Conservation (phyloP, 768 basidiomycete species). For the Ramaria sp. region DNA sequence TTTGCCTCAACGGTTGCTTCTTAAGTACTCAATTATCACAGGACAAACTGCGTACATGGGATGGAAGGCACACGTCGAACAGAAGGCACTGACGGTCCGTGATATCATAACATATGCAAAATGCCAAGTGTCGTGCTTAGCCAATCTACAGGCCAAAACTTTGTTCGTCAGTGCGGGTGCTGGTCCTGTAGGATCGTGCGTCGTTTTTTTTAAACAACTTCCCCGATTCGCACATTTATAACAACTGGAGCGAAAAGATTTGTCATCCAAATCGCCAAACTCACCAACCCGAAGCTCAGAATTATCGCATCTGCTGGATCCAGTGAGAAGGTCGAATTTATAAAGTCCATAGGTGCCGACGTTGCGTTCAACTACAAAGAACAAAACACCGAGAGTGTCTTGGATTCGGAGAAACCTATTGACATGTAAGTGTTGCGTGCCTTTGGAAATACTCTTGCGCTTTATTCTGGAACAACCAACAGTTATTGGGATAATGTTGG, state of each 20-base stretch:
- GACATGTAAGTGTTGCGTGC: background rate
- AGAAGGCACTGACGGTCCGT: constrained; percentile 23
- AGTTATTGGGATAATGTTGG: constrained; percentile 2
- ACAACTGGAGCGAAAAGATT: constrained; percentile 11
- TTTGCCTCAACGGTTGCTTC: background rate
- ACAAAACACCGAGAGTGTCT: constrained; percentile 15
- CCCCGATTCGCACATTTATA: background rate
- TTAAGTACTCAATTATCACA: background rate
- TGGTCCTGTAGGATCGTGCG: constrained; percentile 52
- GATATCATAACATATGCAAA: background rate
- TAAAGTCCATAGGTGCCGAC: constrained; percentile 25
- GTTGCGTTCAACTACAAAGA: constrained; percentile 27
- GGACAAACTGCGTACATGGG: constrained; percentile 24
- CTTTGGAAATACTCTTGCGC: background rate
- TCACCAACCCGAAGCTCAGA: constrained; percentile 21
- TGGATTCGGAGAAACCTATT: background rate
- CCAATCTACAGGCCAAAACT: constrained; percentile 30
- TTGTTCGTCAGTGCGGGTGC: constrained; percentile 39
- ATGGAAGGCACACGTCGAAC: constrained; percentile 28
- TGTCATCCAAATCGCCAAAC: constrained; percentile 30
- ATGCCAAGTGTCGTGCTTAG: background rate
- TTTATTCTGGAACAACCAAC: constrained; percentile 13
- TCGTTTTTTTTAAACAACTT: background rate
- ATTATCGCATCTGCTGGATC: constrained; percentile 32
- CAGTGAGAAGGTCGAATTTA: constrained; percentile 29